These are phyloP conservation scores for Colletotrichum agaves DNA, from an alignment of 2,329 filamentous ascomycete genomes.

Conservation along the genomic window DNA sequence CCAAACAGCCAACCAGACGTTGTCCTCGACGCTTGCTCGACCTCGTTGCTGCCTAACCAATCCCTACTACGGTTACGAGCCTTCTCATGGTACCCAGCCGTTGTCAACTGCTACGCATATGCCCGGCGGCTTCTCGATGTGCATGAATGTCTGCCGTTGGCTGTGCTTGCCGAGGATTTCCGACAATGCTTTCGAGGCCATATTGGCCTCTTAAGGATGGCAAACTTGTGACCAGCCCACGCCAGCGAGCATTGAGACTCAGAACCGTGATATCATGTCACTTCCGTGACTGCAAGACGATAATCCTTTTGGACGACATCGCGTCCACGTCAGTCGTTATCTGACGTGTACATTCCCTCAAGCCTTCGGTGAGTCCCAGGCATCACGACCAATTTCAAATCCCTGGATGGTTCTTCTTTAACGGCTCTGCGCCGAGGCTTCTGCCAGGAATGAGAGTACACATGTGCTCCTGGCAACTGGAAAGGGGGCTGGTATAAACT, in stretches of 20 bases:
- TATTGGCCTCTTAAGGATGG: background rate
- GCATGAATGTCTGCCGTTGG: background rate
- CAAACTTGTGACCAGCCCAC: background rate
- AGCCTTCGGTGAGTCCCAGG: background rate
- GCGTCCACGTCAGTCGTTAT: slow-evolving; percentile 19
- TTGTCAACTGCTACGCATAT: slow-evolving; percentile 1
- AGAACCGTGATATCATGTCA: slow-evolving; percentile 5
- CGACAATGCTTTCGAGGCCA: background rate
- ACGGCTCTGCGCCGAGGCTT: background rate
- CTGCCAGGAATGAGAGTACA: background rate
- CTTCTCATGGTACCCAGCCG: background rate
- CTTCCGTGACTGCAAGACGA: background rate
- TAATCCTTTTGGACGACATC: background rate
- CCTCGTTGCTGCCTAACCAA: slow-evolving; percentile 5
- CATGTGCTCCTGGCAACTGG: background rate
- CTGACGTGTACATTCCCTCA: slow-evolving; percentile 23
- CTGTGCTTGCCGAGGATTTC: slow-evolving; percentile 8
- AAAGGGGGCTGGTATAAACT: background rate
- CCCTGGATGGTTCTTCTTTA: background rate
- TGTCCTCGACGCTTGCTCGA: background rate
- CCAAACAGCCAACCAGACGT: background rate
- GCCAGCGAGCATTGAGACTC: background rate
- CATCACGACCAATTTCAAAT: background rate
- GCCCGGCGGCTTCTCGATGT: background rate
- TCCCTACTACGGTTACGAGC: background rate